Evolutionary conservation across 805 yeast genomes (phyloP), one percentile per base, ranked within the genome.

Genomic region (Lachancea quebecensis): DNA sequence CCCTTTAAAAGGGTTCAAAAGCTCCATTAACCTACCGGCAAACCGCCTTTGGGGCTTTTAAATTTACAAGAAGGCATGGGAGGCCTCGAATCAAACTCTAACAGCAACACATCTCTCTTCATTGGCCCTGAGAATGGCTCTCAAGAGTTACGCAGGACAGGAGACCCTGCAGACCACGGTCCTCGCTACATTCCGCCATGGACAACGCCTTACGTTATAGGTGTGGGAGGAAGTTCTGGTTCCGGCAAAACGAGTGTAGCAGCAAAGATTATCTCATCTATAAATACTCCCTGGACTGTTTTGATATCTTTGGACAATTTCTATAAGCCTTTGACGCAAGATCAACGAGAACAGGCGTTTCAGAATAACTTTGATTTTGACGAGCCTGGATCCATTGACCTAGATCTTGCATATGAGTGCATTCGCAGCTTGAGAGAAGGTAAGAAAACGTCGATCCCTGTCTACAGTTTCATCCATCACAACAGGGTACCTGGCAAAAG

Each of bases 171-270:
- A 39, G 36, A 15, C 6, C 30, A 9, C 9, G 18, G 35, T 10
- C 29, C 42, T 32, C 36, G 36, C 2, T 85, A 84, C 54, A 71
- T 75, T 7, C 95, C 95, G 6, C 95, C 95, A n/a, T 85, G 95
- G 95, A 78, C 81, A 1, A 81, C 84, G 41, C 95, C 95, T 0
- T 86, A 85, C 55, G 77, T 86, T 41, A 86, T 86, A 51, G 95
- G 95, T n/a, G 75, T 86, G 15, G 95, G 95, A 0, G 95, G 95
- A 1, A 74, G 79, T 21, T 78, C 86, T 12, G 95, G 98, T 1
- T 86, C 96, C 0, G 99, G 99, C 1, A 91, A 91, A 60, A 91
- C 98, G 0, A 83, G 95, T 31, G 87, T 93, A 15, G 93, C 97
- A 0, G 81, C 88, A 33, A 76, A 78, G 51, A 82, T 93, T 54